Conservation (phyloP, 441 rosid species). For the Hura crepitans region DNA sequence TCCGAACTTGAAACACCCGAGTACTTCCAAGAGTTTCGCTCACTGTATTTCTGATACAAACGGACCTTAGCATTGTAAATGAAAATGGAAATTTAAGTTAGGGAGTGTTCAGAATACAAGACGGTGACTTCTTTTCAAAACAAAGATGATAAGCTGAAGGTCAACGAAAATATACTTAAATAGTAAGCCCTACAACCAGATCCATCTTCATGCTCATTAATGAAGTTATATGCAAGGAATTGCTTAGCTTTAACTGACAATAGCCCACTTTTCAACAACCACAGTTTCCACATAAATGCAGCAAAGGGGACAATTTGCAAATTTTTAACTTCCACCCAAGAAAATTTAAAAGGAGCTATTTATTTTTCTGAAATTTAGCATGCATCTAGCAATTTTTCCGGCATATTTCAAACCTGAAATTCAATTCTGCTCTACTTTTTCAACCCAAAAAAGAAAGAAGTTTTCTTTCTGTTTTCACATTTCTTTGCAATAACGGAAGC, state of each 20-base stretch:
- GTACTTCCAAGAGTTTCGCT: conserved; percentile 75
- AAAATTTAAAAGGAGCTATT: neutral
- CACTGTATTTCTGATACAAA: conserved; percentile 84
- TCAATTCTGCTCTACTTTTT: neutral
- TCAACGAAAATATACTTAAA: neutral
- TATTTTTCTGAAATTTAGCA: neutral
- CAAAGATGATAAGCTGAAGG: neutral
- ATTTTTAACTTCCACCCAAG: neutral
- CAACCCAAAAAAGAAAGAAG: neutral
- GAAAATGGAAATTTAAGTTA: conserved; percentile 26
- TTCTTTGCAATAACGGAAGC: neutral
- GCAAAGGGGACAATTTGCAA: neutral
- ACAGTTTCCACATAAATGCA: neutral
- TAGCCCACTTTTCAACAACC: neutral
- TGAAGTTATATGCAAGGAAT: neutral
- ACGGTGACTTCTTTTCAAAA: conserved; percentile 3
- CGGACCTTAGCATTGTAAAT: conserved; percentile 48
- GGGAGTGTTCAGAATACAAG: conserved; percentile 7
- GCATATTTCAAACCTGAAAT: conserved; percentile 5
- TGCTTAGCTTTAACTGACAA: neutral
- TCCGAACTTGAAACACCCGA: conserved; percentile 65
- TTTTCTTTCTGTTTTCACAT: neutral
- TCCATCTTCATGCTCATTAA: conserved; percentile 2
- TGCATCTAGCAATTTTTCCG: neutral
- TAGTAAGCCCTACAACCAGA: neutral